Evolutionary conservation across 2,329 filamentous ascomycete genomes (phyloP), one percentile per base, ranked within the genome.

Genomic region (Botryosphaeria dothidea): DNA sequence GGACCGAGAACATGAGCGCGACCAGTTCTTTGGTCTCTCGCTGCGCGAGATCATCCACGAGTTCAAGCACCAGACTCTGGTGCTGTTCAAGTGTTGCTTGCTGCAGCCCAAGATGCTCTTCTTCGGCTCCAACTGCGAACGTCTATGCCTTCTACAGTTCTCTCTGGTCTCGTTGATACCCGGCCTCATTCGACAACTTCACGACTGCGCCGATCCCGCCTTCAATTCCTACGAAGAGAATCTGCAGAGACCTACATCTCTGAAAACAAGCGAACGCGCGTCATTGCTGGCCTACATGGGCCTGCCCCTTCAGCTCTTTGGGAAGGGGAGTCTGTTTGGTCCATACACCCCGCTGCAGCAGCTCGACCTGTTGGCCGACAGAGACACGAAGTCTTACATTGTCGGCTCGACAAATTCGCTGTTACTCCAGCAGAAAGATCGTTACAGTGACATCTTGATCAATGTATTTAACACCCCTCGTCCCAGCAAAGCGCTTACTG

Each of bases 101-200:
- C 83, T 99, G 68, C 94, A 99, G 77, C 94, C 93, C 62, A 99
- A 98, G 93, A 98, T 98, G 91, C 88, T 99, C 62, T 98, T 99
- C 81, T 99, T 98, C 73, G 93, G 95, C 67, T 93, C 62, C 4
- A 46, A 56, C 15, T 64, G 62, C 29, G 62, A 64, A 19, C 62
- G 62, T 38, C 43, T 64, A 4, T 64, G 63, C 36, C 46, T 65
- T 11, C 45, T 61, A 13, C 63, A 99, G 78, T 99, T 98, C 81
- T 95, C 94, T 48, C 86, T 99, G 51, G 90, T 99, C 71, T 97
- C 94, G 62, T 84, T 99, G 73, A 96, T 99, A 81, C 95, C 95
- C 52, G 93, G 93, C 66, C 86, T 99, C 65, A 89, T 98, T 73
- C 88, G 92, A 72, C 92, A 91, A 72, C 85, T 99, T n/a, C 90